These are phyloP conservation scores for Mycena amicta DNA, from an alignment of 768 basidiomycete species.

Conservation along the genomic window DNA sequence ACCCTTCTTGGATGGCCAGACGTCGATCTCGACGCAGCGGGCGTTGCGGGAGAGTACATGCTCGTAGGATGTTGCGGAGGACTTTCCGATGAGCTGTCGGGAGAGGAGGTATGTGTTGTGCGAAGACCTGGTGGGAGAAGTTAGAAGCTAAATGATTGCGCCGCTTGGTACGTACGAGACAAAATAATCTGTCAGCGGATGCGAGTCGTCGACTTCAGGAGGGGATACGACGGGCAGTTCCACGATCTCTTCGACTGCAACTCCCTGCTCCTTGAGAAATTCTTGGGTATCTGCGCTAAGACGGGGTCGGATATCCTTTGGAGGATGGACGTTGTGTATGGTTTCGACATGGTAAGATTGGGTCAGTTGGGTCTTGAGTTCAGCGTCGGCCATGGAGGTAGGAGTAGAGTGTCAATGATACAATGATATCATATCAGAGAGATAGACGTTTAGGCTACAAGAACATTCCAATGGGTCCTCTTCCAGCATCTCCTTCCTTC, in stretches of 20 bases:
- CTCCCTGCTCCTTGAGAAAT: conserved; percentile 26
- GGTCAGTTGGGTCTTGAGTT: conserved; percentile 12
- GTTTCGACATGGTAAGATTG: conserved; percentile 8
- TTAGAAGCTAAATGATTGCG: background rate
- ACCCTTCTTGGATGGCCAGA: conserved; percentile 59
- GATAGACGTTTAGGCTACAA: background rate
- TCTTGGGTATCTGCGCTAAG: conserved; percentile 30
- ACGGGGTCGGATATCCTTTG: conserved; percentile 13
- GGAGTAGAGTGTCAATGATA: background rate
- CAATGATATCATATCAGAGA: background rate
- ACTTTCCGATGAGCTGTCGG: conserved; percentile 55
- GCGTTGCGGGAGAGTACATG: conserved; percentile 54
- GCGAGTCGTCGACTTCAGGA: conserved; percentile 39
- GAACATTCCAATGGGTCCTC: conserved; percentile 28
- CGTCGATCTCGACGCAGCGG: conserved; percentile 70
- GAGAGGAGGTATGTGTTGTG: conserved; percentile 70
- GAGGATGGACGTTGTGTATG: conserved; percentile 22
- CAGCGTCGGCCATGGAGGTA: conserved; percentile 8
- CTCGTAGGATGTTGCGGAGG: conserved; percentile 56
- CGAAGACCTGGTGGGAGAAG: conserved; percentile 46
- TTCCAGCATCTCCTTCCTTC: conserved; percentile 21
- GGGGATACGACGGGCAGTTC: conserved; percentile 39
- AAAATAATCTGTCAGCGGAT: conserved; percentile 57
- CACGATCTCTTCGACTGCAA: conserved; percentile 37
- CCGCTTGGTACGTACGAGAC: conserved; percentile 34